These are phyloP conservation scores for Flagelloscypha sp. DNA, from an alignment of 768 basidiomycete genomes.

Conservation along the genomic window DNA sequence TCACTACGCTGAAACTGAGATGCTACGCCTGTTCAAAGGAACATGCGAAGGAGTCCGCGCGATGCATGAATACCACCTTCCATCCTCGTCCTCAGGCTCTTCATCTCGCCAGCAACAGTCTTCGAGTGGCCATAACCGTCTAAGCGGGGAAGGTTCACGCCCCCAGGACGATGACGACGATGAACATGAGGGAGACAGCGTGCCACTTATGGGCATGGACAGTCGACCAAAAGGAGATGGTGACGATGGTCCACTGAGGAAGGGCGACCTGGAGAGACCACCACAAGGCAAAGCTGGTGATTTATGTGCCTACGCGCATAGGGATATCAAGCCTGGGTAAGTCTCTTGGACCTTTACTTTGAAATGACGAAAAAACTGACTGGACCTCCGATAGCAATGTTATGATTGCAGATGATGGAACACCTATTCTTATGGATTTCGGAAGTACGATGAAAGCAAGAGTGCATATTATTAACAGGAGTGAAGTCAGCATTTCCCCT, in stretches of 20 bases:
- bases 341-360: constrained; percentile 17
- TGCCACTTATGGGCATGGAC: constrained; percentile 63
- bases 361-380: constrained; percentile 5
- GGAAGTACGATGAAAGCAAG: constrained; percentile 87
- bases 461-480: constrained; percentile 70
- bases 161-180: constrained; percentile 37
- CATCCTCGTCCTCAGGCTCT: constrained; percentile 25
- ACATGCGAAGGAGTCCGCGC: constrained; percentile 91
- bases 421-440: constrained; percentile 96
- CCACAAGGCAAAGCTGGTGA: constrained; percentile 33
- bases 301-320: constrained; percentile 86
- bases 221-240: constrained; percentile 70
- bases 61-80: constrained; percentile 82
- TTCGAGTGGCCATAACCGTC: constrained; percentile 15
- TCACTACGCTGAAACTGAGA: constrained; percentile 80
- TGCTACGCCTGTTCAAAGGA: constrained; percentile 86
- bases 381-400: constrained; percentile 56
- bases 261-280: constrained; percentile 49
- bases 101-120: constrained; percentile 13
- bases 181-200: constrained; percentile 19
- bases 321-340: constrained; percentile 94
- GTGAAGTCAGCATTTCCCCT: constrained; percentile 43
- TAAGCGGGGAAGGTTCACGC: constrained; percentile 6
- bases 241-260: constrained; percentile 80
- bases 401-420: constrained; percentile 92